These are phyloP conservation scores for Tulasnella sp. DNA, from an alignment of 768 basidiomycete genomes.

Conservation along the genomic window DNA sequence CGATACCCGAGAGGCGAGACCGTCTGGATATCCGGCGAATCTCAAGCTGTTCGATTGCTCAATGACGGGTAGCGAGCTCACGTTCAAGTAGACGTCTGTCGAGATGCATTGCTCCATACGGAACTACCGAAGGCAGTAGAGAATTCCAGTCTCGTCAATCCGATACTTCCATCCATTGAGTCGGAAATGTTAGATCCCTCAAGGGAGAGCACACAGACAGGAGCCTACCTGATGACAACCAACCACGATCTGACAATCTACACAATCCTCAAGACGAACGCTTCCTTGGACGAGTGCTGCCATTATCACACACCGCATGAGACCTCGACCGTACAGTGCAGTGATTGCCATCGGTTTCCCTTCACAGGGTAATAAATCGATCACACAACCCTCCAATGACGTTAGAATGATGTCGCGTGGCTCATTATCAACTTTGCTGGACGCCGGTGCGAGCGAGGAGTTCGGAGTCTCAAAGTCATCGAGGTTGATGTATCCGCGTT, in stretches of 20 bases:
- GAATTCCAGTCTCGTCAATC: neutral
- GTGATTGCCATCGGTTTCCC: neutral
- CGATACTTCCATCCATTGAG: neutral
- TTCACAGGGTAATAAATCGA: neutral
- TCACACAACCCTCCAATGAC: neutral
- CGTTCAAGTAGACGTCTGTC: neutral
- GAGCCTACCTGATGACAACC: conserved; percentile 7
- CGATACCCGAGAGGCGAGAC: neutral
- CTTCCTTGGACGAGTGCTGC: neutral
- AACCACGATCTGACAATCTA: neutral
- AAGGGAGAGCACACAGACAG: too few relatives aligned
- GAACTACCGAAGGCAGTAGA: too few relatives aligned
- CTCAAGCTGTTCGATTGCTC: neutral
- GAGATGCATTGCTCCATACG: neutral
- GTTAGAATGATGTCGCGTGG: neutral
- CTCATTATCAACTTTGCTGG: neutral
- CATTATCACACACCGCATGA: neutral
- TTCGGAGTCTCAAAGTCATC: neutral
- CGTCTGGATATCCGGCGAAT: neutral
- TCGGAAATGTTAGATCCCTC: too few relatives aligned
- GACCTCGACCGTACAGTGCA: neutral
- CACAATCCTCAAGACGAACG: conserved; percentile 2
- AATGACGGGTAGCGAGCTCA: neutral
- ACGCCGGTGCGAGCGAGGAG: too few relatives aligned
- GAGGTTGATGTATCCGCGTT: neutral